Evolutionary conservation across 1,284 basidiomycete genomes (phyloP).

Genomic region (Boletus semigastroideus): DNA sequence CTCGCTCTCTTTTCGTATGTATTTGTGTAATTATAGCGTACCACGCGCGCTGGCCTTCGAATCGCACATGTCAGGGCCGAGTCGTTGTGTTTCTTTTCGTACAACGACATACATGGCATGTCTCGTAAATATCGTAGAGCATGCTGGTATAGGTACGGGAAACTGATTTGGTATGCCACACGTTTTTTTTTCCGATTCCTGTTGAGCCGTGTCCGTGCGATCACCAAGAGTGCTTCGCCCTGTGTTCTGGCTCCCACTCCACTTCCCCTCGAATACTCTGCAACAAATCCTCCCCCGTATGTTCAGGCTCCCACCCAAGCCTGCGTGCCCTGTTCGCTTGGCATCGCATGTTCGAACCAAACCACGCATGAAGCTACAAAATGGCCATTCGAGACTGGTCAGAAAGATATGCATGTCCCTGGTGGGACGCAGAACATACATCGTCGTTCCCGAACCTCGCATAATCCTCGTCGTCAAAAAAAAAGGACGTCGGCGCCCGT

Average conservation of each 20-base stretch:
- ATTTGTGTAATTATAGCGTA: no score
- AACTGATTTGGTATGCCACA: no score
- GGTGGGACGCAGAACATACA: conserved; percentile 23
- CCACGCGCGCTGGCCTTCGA: no score
- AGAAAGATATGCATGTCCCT: background rate
- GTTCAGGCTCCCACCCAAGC: conserved; percentile 54
- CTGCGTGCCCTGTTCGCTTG: conserved; percentile 47
- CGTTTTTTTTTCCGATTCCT: no score
- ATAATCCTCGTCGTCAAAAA: conserved; percentile 35
- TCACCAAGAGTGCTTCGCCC: no score
- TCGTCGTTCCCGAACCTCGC: conserved; percentile 24
- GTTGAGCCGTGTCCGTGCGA: no score
- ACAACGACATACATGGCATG: no score
- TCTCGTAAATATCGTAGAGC: no score
- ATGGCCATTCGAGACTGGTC: background rate
- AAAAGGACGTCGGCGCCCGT: conserved; percentile 30
- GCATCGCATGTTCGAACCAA: conserved; percentile 55
- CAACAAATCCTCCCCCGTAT: conserved; percentile 46
- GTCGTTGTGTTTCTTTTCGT: no score
- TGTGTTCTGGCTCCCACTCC: conserved; percentile 21
- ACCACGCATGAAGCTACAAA: conserved; percentile 35
- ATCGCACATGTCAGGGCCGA: no score
- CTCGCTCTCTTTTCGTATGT: no score
- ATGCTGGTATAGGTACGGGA: no score
- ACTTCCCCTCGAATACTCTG: conserved; percentile 44